Evolutionary conservation across 768 basidiomycete genomes (phyloP), one percentile per base, ranked within the genome.

Genomic region (Suillus bovinus): DNA sequence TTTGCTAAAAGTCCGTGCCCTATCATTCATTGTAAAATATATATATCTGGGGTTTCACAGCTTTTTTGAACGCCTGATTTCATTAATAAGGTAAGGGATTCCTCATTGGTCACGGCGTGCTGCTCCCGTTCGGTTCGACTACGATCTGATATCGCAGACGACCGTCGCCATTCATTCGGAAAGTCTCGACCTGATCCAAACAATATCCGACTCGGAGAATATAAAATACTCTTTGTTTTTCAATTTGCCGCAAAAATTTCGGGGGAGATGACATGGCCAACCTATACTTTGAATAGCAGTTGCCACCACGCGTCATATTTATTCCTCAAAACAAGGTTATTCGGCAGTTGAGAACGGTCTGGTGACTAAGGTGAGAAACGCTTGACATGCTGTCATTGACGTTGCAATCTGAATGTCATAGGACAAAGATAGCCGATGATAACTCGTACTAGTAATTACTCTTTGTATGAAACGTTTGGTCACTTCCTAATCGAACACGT

Each of bases 331-430:
- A 41, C 39, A 9, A 42, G 41, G 10, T 36, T n/a, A n/a, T n/a
- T n/a, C n/a, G n/a, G n/a, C n/a, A n/a, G n/a, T n/a, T n/a, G n/a
- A n/a, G n/a, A n/a, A 39, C 39, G 20, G 42, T 4, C 42, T 47
- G 46, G 46, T 47, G 47, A 49, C 47, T 27, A 49, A 56, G 54
- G 36, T 56, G 54, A 27, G 36, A 38, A 56, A n/a, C n/a, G 34
- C 53, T 54, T 34, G 34, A 54, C 53, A 54, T 36, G 36, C 34
- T 54, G 53, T 36, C 34, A 36, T 36, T 54, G 53, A 54, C 53
- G 53, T 54, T 54, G 22, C 22, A 54, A 34, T 55, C 36, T 17
- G 36, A 27, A 34, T 36, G 33, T 13, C 34, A n/a, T n/a, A n/a
- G n/a, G n/a, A n/a, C 49, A 55, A 38, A 38, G 36, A 38, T 55